Conservation (phyloP, 2,329 filamentous ascomycete genomes). For the Incumbomyces delicatus region DNA sequence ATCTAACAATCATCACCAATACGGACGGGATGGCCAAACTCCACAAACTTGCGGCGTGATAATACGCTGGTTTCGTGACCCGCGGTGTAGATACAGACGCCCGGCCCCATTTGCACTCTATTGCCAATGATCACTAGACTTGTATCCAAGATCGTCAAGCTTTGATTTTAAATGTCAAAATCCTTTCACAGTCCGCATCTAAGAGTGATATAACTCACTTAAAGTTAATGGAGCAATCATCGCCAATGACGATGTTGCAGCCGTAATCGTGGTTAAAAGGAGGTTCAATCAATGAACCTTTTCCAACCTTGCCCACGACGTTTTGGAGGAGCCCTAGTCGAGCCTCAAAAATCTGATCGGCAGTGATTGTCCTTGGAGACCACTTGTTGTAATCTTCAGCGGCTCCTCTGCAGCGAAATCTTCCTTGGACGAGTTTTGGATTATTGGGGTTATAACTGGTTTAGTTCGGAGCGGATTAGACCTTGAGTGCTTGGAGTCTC, state of each 20-base stretch:
- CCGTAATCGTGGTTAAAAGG: constrained; percentile 55
- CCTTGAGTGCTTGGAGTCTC: too few relatives aligned
- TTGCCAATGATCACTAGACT: constrained; percentile 44
- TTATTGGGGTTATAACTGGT: constrained; percentile 7
- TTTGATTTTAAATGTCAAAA: constrained; percentile 23
- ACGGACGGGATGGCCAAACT: constrained; percentile 40
- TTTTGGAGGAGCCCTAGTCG: constrained; percentile 41
- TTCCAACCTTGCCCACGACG: constrained; percentile 42
- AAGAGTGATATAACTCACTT: too few relatives aligned
- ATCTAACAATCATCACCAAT: constrained; percentile 40
- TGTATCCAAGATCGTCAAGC: constrained; percentile 38
- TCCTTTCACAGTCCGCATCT: too few relatives aligned
- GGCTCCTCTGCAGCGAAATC: constrained; percentile 6
- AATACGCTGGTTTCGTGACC: constrained; percentile 44
- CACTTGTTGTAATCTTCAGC: constrained; percentile 47
- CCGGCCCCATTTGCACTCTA: constrained; percentile 43
- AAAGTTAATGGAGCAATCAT: constrained; percentile 46
- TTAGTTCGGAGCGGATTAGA: too few relatives aligned
- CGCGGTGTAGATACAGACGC: constrained; percentile 43
- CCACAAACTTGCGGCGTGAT: constrained; percentile 37
- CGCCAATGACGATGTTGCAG: constrained; percentile 52
- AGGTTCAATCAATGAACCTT: constrained; percentile 20
- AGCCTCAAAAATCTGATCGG: constrained; percentile 32
- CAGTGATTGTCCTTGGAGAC: constrained; percentile 31
- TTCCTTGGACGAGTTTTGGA: constrained; percentile 8